Percentiles rank a stretch among this genome's conserved stretches.
phyloP scores from a whole-genome alignment of 2,329 filamentous ascomycete species.

The Plenodomus tracheiphilus region DNA sequence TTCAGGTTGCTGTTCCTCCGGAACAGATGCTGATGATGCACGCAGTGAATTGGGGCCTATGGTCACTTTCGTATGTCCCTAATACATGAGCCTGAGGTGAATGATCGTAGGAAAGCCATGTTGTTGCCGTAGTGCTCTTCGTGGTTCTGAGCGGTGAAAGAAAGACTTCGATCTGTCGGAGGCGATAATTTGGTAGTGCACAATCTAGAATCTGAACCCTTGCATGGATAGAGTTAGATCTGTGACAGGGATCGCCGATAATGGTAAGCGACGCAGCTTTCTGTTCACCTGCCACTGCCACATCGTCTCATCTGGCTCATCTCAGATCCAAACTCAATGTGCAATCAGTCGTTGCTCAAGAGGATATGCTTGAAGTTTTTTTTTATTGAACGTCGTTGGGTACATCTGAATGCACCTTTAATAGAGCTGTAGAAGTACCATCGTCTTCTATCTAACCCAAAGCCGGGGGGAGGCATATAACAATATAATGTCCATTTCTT shows the following conservation, averaged over 20 bases:
- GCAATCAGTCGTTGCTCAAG: too few relatives aligned
- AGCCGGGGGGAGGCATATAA: too few relatives aligned
- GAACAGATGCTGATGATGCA: slow-evolving; percentile 3
- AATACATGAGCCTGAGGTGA: slow-evolving; percentile 29
- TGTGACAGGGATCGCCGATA: background rate
- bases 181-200: background rate
- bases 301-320: too few relatives aligned
- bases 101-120: slow-evolving; percentile 35
- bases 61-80: slow-evolving; percentile 39
- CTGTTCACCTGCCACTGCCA: too few relatives aligned
- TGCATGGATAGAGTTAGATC: background rate
- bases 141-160: background rate
- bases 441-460: too few relatives aligned
- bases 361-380: too few relatives aligned
- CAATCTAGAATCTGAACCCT: background rate
- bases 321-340: too few relatives aligned
- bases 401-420: too few relatives aligned
- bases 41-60: slow-evolving; percentile 4
- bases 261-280: background rate
- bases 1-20: slow-evolving; percentile 1
- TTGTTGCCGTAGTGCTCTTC: slow-evolving; percentile 1
- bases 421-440: too few relatives aligned
- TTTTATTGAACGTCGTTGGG: too few relatives aligned
- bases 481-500: too few relatives aligned
- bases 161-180: background rate